Conservation (phyloP, 2,329 filamentous ascomycete species). For the Colletotrichum destructivum region DNA sequence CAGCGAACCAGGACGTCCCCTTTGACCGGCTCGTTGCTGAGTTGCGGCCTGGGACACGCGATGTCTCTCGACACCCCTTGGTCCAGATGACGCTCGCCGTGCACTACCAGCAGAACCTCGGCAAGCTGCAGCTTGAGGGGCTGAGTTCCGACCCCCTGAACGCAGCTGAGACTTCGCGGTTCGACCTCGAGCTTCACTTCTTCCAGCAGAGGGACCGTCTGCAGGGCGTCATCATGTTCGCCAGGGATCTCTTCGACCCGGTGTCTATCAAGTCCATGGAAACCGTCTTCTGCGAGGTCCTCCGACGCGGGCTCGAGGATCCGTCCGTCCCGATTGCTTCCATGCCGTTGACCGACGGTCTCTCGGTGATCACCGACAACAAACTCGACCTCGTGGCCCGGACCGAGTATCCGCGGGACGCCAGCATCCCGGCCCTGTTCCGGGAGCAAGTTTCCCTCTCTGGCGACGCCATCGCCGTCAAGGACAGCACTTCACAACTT, state of each 20-base stretch:
- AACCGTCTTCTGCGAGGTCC: conserved; percentile 14
- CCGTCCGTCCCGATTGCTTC: not conserved
- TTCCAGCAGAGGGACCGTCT: conserved; percentile 42
- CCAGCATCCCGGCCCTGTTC: conserved; percentile 46
- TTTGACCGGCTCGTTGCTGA: conserved; percentile 13
- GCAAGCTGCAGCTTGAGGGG: conserved; percentile 10
- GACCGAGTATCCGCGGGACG: conserved; percentile 41
- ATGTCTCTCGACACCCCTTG: conserved; percentile 16
- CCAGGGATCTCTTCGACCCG: conserved; percentile 23
- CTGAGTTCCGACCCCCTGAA: conserved; percentile 14
- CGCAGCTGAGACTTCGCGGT: conserved; percentile 11
- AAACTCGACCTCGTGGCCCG: conserved; percentile 28
- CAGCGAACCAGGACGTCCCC: conserved; percentile 45
- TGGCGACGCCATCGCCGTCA: conserved; percentile 42
- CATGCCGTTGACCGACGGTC: conserved; percentile 8
- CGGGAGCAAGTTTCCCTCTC: conserved; percentile 35
- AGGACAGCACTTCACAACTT: conserved; percentile 35
- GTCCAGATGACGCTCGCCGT: conserved; percentile 23
- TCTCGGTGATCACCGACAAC: conserved; percentile 29
- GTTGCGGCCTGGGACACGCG: conserved; percentile 1
- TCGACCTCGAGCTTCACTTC: conserved; percentile 43
- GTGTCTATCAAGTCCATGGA: conserved; percentile 45
- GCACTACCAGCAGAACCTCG: conserved; percentile 16
- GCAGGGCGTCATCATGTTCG: conserved; percentile 40
- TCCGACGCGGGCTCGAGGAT: not conserved